These are phyloP conservation scores for Penicillium alfredii DNA, from an alignment of 495 filamentous ascomycete species.

Conservation along the genomic window DNA sequence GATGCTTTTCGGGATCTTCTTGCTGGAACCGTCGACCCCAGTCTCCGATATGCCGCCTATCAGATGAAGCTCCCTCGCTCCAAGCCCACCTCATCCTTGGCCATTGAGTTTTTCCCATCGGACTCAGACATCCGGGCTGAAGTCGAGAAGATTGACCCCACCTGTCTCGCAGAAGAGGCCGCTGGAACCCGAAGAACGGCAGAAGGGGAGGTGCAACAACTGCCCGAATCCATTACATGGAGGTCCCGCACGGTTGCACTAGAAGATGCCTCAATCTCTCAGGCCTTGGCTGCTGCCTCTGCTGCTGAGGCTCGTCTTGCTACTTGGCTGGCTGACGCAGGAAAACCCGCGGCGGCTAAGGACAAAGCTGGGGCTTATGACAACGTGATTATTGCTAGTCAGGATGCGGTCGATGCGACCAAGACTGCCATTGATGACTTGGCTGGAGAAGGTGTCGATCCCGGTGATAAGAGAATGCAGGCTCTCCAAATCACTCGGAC, in stretches of 20 bases:
- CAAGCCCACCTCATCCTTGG: slow-evolving; percentile 68
- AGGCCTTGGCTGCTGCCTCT: slow-evolving; percentile 56
- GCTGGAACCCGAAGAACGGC: slow-evolving; percentile 49
- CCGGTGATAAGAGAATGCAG: slow-evolving; percentile 84
- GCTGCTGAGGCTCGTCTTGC: slow-evolving; percentile 49
- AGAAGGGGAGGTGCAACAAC: slow-evolving; percentile 46
- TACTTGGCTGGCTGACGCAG: slow-evolving; percentile 34
- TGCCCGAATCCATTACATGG: slow-evolving; percentile 80
- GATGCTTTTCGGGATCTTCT: slow-evolving; percentile 83
- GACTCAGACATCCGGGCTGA: slow-evolving; percentile 55
- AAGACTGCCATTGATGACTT: slow-evolving; percentile 91
- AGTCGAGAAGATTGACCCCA: slow-evolving; percentile 67
- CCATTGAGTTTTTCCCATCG: slow-evolving; percentile 65
- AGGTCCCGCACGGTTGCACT: slow-evolving; percentile 79
- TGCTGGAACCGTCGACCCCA: slow-evolving; percentile 81
- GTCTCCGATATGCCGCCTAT: slow-evolving; percentile 90
- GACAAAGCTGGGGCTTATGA: slow-evolving; percentile 81
- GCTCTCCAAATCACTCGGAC: slow-evolving; percentile 87
- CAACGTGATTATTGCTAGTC: slow-evolving; percentile 79
- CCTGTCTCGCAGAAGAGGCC: slow-evolving; percentile 58
- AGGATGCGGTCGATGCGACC: slow-evolving; percentile 90
- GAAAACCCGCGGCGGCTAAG: slow-evolving; percentile 39
- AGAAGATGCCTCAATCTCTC: slow-evolving; percentile 87
- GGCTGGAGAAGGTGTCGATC: slow-evolving; percentile 71
- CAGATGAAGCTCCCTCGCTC: slow-evolving; percentile 80